Evolutionary conservation across 2,329 filamentous ascomycete species (phyloP), one percentile per base, ranked within the genome.

Genomic region (Colletotrichum caudatum): DNA sequence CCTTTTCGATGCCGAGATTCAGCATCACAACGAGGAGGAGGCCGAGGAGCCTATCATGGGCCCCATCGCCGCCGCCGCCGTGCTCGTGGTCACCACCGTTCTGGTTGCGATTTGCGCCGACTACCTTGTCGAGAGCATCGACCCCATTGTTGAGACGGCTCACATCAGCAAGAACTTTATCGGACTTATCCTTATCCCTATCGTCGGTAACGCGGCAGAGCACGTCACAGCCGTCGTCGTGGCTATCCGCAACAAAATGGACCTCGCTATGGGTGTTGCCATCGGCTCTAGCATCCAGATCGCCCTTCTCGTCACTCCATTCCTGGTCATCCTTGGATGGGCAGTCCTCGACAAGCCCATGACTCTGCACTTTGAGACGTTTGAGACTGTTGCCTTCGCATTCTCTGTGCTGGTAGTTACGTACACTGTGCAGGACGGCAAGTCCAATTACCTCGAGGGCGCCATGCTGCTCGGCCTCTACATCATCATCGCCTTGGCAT

Each of bases 241-340:
- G 35, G 92, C 93, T 0, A 85, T 91, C 74, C 92, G 93, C 80
- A 89, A 95, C 82, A 95, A 92, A 84, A 92, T 92, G 90, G 89
- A 91, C 76, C 82, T 91, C 63, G 79, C 93, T 39, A 93, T 95
- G 84, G 92, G 92, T 53, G 93, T 95, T 62, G 93, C 93, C 37
- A 93, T 95, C 77, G 93, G 93, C 57, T 94, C 91, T 71, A 93
- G 91, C 80, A 91, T 95, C 79, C 93, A 95, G 81, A 95, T 95
- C 76, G 93, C 93, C 29, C 85, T 95, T 57, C 90, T 94, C 56
- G 93, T 95, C 59, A 95, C 93, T 1, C 93, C 93, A 0, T 92
- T 93, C 81, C 84, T 95, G 64, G 93, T 95, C 65, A 90, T 95
- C 74, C 85, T 95, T 48, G 93, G 93, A 72, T 95, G 93, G 93